A percentile compares a stretch with the other conserved stretches of the same genome.
Conservation (phyloP, 2,329 filamentous ascomycete genomes). For the Biscogniauxia marginata region DNA sequence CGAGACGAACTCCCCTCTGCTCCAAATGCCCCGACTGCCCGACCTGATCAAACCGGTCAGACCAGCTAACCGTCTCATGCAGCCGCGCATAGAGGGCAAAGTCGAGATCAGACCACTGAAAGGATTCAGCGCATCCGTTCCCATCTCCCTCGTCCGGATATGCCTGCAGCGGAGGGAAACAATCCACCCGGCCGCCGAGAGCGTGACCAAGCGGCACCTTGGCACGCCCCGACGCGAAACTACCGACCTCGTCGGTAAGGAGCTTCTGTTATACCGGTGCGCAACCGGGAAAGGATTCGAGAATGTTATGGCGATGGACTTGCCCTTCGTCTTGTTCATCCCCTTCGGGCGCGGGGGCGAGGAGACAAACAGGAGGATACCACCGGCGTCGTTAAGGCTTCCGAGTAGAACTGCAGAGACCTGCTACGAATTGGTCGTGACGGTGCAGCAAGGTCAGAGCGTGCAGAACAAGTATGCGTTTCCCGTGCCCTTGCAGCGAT, state of each 20-base stretch:
- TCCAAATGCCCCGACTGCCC: not conserved
- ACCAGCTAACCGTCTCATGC: constrained; percentile 15
- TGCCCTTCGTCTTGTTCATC: constrained; percentile 96
- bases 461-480: constrained; percentile 90
- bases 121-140: constrained; percentile 84
- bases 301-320: constrained; percentile 89
- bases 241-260: constrained; percentile 90
- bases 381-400: constrained; percentile 86
- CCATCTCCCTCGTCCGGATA: constrained; percentile 90
- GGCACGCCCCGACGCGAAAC: constrained; percentile 88
- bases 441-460: constrained; percentile 84
- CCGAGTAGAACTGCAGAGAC: constrained; percentile 95
- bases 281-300: constrained; percentile 81
- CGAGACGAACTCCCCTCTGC: not conserved
- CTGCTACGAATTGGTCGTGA: constrained; percentile 94
- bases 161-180: constrained; percentile 90
- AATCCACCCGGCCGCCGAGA: constrained; percentile 94
- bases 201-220: constrained; percentile 86
- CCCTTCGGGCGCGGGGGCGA: constrained; percentile 89
- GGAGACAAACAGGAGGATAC: constrained; percentile 85
- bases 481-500: constrained; percentile 85
- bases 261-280: constrained; percentile 88
- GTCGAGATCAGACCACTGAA: constrained; percentile 90
- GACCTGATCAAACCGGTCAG: constrained; percentile 5
- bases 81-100: constrained; percentile 97